A percentile compares a stretch with the other conserved stretches of the same genome.
These are phyloP conservation scores for Trypanosoma melophagium DNA, from an alignment of 208 protist genomes.

Conservation along the genomic window DNA sequence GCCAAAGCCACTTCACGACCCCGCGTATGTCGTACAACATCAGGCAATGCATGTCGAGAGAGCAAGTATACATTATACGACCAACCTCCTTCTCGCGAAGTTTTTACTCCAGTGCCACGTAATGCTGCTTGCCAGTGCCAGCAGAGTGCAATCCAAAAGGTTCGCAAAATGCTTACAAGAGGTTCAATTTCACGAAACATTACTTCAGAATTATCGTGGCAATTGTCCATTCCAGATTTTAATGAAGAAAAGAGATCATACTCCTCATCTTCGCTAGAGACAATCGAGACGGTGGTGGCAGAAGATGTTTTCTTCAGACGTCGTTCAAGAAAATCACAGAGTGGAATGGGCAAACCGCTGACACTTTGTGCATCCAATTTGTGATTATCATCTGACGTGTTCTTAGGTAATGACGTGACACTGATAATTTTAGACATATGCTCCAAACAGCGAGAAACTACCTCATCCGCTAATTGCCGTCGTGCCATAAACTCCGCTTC, in stretches of 20 bases:
- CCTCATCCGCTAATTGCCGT: background rate
- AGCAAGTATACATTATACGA: constrained; percentile 56
- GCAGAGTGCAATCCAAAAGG: constrained; percentile 20
- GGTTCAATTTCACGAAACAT: background rate
- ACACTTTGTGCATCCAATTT: background rate
- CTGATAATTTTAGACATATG: background rate
- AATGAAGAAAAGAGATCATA: constrained; percentile 13
- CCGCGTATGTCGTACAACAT: constrained; percentile 30
- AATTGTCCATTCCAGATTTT: background rate
- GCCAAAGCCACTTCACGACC: constrained; percentile 35
- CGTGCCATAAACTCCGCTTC: constrained; percentile 18
- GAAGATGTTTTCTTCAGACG: background rate
- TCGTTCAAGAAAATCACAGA: constrained; percentile 19
- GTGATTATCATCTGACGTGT: background rate
- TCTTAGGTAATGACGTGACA: background rate
- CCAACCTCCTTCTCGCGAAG: constrained; percentile 28
- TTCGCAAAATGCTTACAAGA: constrained; percentile 16
- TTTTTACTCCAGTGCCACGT: background rate
- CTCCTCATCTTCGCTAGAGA: constrained; percentile 12
- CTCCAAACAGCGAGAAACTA: constrained; percentile 4
- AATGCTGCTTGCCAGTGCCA: constrained; percentile 15
- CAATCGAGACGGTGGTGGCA: background rate
- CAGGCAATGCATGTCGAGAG: constrained; percentile 38
- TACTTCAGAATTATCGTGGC: background rate
- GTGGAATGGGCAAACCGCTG: constrained; percentile 5